Evolutionary conservation across 148 eudicot genomes (phyloP).

Genomic region (Chenopodium suecicum): DNA sequence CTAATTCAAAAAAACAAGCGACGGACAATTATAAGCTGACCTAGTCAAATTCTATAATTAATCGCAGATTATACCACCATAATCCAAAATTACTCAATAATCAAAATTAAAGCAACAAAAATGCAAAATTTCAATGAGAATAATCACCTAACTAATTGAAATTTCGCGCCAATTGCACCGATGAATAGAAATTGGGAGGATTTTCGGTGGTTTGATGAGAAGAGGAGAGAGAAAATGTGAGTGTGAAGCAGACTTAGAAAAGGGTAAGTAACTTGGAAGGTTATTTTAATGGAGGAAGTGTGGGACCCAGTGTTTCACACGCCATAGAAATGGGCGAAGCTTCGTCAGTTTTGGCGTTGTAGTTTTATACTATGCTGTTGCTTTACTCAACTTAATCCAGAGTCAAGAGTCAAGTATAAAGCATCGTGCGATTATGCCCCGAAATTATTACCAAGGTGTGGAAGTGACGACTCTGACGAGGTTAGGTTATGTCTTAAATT

Average conservation of each 20-base stretch:
- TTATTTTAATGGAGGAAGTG: background rate
- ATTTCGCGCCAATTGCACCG: background rate
- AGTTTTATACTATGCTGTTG: background rate
- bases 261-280: no score
- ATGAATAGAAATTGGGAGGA: background rate
- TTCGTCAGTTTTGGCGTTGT: slow-evolving; percentile 1
- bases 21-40: background rate
- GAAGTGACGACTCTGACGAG: no score
- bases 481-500: no score
- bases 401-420: no score
- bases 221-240: background rate
- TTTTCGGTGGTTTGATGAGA: background rate
- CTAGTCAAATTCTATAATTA: background rate
- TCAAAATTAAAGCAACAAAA: no score
- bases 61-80: no score
- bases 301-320: slow-evolving; percentile 5
- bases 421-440: no score
- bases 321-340: background rate
- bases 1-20: no score
- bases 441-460: no score
- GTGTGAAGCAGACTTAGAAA: background rate
- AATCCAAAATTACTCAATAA: no score
- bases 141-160: background rate
- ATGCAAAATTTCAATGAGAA: background rate
- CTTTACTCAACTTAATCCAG: background rate